Conservation (phyloP, 2,329 filamentous ascomycete genomes). For the Venturia carpophila region DNA sequence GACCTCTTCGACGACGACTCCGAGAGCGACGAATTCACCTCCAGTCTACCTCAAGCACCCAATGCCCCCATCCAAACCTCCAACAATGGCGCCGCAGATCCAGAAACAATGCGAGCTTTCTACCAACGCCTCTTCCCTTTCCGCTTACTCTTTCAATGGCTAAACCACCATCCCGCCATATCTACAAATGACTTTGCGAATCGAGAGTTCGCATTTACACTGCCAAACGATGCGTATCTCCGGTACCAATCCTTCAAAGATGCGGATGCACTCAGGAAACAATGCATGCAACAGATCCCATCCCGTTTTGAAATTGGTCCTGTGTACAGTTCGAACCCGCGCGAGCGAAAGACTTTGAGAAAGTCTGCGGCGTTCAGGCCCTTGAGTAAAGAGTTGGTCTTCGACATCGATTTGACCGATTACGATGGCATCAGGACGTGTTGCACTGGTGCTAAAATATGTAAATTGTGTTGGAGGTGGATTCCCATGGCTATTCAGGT, state of each 20-base stretch:
- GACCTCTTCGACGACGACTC: constrained; percentile 54
- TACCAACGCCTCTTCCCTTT: constrained; percentile 96
- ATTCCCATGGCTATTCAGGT: constrained; percentile 98
- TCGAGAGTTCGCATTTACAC: constrained; percentile 90
- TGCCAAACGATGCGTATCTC: constrained; percentile 86
- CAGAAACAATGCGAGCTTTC: constrained; percentile 83
- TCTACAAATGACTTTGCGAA: constrained; percentile 84
- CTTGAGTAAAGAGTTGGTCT: constrained; percentile 86
- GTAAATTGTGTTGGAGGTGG: constrained; percentile 89
- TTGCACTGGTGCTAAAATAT: constrained; percentile 89
- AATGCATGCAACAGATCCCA: constrained; percentile 79
- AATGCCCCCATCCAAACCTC: constrained; percentile 20
- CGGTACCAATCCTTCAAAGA: constrained; percentile 78
- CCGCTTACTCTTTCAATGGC: constrained; percentile 91
- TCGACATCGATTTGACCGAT: constrained; percentile 99
- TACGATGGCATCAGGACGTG: constrained; percentile 96
- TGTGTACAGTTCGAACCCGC: constrained; percentile 89
- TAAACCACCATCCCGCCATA: constrained; percentile 75
- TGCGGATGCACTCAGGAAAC: constrained; percentile 65
- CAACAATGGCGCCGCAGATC: constrained; percentile 48
- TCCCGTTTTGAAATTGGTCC: constrained; percentile 97
- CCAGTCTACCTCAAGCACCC: constrained; percentile 37
- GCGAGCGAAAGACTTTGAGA: constrained; percentile 80
- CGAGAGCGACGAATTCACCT: constrained; percentile 50
- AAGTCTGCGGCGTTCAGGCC: constrained; percentile 79